Base-by-base conservation (phyloP, 768 basidiomycete genomes). In the Termitomyces sp. region DNA sequence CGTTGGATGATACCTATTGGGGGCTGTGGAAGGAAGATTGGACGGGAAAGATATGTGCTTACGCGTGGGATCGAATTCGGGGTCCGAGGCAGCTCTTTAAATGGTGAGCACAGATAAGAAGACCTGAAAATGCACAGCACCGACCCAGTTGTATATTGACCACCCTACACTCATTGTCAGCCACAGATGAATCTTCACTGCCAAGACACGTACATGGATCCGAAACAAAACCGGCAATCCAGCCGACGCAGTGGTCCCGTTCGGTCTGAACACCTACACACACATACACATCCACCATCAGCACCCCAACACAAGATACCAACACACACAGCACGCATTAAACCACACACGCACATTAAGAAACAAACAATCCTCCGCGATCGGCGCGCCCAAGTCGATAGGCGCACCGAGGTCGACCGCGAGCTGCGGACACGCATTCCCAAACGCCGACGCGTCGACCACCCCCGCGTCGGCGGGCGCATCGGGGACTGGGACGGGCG, bases 341-440 rank as follows among this genome's bases (percentile, higher is more conserved):
- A n/a, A 41, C 4, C 5, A 9, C 2, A n/a, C 3, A 41, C 20
- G 10, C 53, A 79, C 85, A 61, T 86, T 85, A 49, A 86, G 68
- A 41, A 70, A 74, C n/a, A 86, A 66, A 58, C 85, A 86, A 57
- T 84, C 79, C 65, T 86, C 84, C 9, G 71, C 72, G 5, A 78
- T 71, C 1, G 76, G 72, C 18, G 79, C 82, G 14, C 78, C 79
- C 0, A 81, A 66, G 1, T 66, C 72, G 7, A 78, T 70, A 0
- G 76, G 72, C 18, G 79, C 82, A 10, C 78, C 79, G 0, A 81
- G 67, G 28, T 51, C 64, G 18, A 61, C 30, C 6, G 74, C 65
- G 9, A 75, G 75, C 57, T 84, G 85, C 20, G 82, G 82, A 65
- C 84, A 87, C 1, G 81, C 82, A 60, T 82, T 74, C 1, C 83